Percentiles rank a stretch among this genome's conserved stretches.
Evolutionary conservation across 805 yeast species (phyloP).

Genomic region (Kluyveromyces aestuarii): DNA sequence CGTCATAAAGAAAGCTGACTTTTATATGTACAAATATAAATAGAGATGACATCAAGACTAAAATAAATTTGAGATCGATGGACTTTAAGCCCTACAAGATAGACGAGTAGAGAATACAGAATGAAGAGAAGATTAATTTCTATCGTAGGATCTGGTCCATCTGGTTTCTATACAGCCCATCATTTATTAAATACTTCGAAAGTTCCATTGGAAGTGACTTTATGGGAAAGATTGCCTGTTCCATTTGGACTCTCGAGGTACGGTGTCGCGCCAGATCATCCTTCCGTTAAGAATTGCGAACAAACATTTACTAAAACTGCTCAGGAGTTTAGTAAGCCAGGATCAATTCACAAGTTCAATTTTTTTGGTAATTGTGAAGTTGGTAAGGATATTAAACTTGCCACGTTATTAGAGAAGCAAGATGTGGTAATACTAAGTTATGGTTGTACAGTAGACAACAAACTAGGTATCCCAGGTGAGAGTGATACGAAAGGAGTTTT

Average conservation of each 20-base stretch:
- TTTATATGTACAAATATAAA: too few species aligned
- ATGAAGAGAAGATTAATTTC: slow-evolving; percentile 37
- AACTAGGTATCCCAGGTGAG: slow-evolving; percentile 49
- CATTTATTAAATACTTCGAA: slow-evolving; percentile 48
- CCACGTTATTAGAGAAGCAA: slow-evolving; percentile 44
- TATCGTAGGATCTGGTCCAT: slow-evolving; percentile 91
- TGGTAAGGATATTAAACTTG: slow-evolving; percentile 52
- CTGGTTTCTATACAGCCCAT: slow-evolving; percentile 86
- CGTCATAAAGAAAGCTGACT: too few species aligned
- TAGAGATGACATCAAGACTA: too few species aligned
- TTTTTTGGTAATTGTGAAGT: slow-evolving; percentile 67
- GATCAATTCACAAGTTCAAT: slow-evolving; percentile 32
- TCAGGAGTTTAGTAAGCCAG: slow-evolving; percentile 12
- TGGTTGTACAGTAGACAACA: slow-evolving; percentile 62
- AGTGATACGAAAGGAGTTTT: slow-evolving; percentile 52
- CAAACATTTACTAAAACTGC: slow-evolving; percentile 55
- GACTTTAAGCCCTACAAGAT: too few species aligned
- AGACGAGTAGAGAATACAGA: background rate
- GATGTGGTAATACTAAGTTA: slow-evolving; percentile 73
- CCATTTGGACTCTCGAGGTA: slow-evolving; percentile 88
- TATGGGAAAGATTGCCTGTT: slow-evolving; percentile 78
- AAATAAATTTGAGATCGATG: too few species aligned
- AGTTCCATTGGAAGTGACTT: slow-evolving; percentile 43
- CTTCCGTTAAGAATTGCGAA: slow-evolving; percentile 81
- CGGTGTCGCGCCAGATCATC: slow-evolving; percentile 99